Percentiles rank a stretch among this genome's conserved stretches.
Evolutionary conservation across 2,329 filamentous ascomycete species (phyloP).

Genomic region (Phialocephala subalpina): DNA sequence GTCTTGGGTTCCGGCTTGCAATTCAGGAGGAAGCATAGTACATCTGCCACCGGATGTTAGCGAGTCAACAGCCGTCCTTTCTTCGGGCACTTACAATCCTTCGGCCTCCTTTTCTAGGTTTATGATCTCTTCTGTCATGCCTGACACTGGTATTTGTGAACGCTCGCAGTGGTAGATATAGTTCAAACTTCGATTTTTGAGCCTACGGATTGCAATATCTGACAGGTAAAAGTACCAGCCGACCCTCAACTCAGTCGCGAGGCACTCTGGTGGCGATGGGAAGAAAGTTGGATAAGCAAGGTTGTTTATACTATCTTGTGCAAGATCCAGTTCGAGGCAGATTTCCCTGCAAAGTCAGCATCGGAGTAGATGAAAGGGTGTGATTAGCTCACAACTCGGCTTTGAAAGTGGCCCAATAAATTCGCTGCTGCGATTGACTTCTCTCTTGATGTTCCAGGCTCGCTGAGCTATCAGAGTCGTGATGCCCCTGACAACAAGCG

Average conservation of each 20-base stretch:
- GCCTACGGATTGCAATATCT: constrained; percentile 1
- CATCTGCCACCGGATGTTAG: neutral
- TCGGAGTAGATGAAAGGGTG: neutral
- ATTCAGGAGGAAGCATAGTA: constrained; percentile 4
- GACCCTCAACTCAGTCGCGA: neutral
- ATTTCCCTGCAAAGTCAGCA: constrained; percentile 1
- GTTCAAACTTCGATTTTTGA: constrained; percentile 8
- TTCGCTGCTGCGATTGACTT: neutral
- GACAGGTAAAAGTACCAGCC: constrained; percentile 11
- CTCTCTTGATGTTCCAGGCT: neutral
- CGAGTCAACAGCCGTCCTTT: neutral
- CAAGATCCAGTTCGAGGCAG: constrained; percentile 5
- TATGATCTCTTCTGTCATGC: neutral
- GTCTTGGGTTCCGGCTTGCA: neutral
- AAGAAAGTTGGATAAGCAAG: constrained; percentile 8
- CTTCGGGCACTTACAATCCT: neutral
- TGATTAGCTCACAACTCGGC: constrained; percentile 1
- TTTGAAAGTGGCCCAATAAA: constrained; percentile 10
- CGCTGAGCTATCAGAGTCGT: neutral
- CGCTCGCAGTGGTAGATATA: constrained; percentile 7
- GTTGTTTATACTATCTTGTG: constrained; percentile 1
- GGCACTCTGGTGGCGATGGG: constrained; percentile 4
- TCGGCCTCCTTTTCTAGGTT: constrained; percentile 4
- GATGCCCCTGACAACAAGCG: neutral
- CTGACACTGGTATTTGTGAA: neutral